Percentiles rank a stretch among this genome's conserved stretches.
phyloP scores from a whole-genome alignment of 768 basidiomycete genomes.

The Lactarius trivialis region DNA sequence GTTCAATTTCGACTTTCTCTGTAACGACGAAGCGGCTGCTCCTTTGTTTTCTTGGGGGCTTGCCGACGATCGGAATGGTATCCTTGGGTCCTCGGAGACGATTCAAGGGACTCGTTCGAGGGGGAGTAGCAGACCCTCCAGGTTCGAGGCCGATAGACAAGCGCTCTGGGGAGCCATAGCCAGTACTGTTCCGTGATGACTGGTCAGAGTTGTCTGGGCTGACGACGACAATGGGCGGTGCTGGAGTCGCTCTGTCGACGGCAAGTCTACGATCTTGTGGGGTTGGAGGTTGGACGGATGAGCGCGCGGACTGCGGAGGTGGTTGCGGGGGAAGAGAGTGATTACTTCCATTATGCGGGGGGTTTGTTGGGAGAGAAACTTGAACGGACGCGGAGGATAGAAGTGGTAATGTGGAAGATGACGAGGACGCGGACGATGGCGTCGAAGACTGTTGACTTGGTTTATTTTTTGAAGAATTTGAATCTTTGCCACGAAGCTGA shows the following conservation, averaged over 20 bases:
- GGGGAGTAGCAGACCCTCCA: slow-evolving; percentile 42
- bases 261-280: slow-evolving; percentile 55
- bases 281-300: slow-evolving; percentile 35
- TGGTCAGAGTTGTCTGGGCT: slow-evolving; percentile 61
- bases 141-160: slow-evolving; percentile 43
- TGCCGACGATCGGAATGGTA: slow-evolving; percentile 93
- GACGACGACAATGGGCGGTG: slow-evolving; percentile 84
- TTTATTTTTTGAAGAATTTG: slow-evolving; percentile 60
- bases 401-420: slow-evolving; percentile 40
- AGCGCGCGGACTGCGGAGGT: slow-evolving; percentile 33
- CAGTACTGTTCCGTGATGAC: slow-evolving; percentile 33
- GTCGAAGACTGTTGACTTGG: slow-evolving; percentile 44
- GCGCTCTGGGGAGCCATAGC: slow-evolving; percentile 44
- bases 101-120: slow-evolving; percentile 61
- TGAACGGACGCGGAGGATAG: slow-evolving; percentile 37
- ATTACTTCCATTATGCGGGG: slow-evolving; percentile 34
- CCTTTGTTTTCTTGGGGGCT: slow-evolving; percentile 94
- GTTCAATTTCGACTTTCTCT: slow-evolving; percentile 94
- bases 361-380: slow-evolving; percentile 32
- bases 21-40: slow-evolving; percentile 95
- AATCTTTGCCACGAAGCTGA: slow-evolving; percentile 66
- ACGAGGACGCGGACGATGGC: slow-evolving; percentile 34
- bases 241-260: slow-evolving; percentile 42
- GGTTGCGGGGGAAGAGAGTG: slow-evolving; percentile 39
- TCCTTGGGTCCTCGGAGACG: slow-evolving; percentile 87